Evolutionary conservation across 495 filamentous ascomycete genomes (phyloP), one percentile per base, ranked within the genome.

Genomic region (Penicillium atrosanguineum): DNA sequence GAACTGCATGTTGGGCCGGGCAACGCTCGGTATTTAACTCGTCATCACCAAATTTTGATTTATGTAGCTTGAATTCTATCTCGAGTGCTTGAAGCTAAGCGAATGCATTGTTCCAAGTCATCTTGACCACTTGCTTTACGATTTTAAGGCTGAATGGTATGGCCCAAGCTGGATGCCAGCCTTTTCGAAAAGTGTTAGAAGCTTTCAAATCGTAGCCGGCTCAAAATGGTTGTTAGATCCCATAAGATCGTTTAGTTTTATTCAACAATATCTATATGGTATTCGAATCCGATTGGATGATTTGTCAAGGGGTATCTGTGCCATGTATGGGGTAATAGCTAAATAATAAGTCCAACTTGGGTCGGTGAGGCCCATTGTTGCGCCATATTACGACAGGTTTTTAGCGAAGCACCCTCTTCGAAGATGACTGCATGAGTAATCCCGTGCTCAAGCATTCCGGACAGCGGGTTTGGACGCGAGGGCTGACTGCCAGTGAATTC

Each of bases 21-120:
- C 74, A 77, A 77, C 73, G 57, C 50, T 43, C 44, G 39, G 57
- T 37, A 68, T 64, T 52, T 44, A 7, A 11, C 38, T 28, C 9
- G 31, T 34, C 4, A 34, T 31, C 31, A 34, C 8, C 14, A 14
- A 15, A 4, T 14, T 8, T 14, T 34, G 31, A 12, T 15, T 34
- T 34, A 12, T 34, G 3, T 34, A 15, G 31, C 31, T 14, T 2
- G 3, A 14, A 34, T 2, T 12, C 11, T 34, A 8, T 28, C 26
- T 28, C 7, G 26, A 9, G 7, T n/a, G n/a, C 28, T 9, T 34
- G 31, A 34, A 9, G 7, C 11, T 12, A 31, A 28, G 28, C 14
- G 14, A 14, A 4, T 2, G 14, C 8, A 34, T 14, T 34, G 3
- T 8, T 34, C 12, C n/a, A n/a, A n/a, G 31, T 15, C 11, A 14